These are phyloP conservation scores for Groenewaldozyma tartarivorans DNA, from an alignment of 805 yeast genomes.

Conservation along the genomic window DNA sequence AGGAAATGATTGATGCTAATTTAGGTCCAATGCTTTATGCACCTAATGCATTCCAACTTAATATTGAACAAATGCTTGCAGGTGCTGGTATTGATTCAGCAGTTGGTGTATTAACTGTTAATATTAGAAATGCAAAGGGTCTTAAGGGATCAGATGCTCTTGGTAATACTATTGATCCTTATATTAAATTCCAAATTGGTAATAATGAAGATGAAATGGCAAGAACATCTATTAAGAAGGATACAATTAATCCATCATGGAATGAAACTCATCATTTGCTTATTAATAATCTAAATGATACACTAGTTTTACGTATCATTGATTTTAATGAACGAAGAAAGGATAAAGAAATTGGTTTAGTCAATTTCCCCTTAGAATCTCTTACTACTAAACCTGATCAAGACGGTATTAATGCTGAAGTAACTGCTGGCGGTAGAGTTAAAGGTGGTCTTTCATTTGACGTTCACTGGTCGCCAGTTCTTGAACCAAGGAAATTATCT, in stretches of 20 bases:
- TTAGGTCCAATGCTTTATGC: slow-evolving; percentile 80
- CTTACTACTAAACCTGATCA: slow-evolving; percentile 41
- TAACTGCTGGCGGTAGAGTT: slow-evolving; percentile 73
- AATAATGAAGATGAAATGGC: slow-evolving; percentile 44
- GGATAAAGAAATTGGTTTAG: slow-evolving; percentile 72
- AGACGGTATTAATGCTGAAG: slow-evolving; percentile 41
- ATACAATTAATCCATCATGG: slow-evolving; percentile 72
- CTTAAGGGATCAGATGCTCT: slow-evolving; percentile 59
- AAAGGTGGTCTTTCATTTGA: slow-evolving; percentile 70
- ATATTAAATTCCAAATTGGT: slow-evolving; percentile 59
- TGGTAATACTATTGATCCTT: slow-evolving; percentile 86
- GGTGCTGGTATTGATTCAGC: slow-evolving; percentile 75
- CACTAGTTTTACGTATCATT: slow-evolving; percentile 57
- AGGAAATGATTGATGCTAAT: slow-evolving; percentile 76
- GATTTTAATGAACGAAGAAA: slow-evolving; percentile 73
- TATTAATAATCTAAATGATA: slow-evolving; percentile 69
- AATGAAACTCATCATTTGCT: slow-evolving; percentile 67
- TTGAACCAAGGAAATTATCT: slow-evolving; percentile 40
- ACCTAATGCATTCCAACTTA: slow-evolving; percentile 89
- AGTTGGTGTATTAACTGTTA: slow-evolving; percentile 73
- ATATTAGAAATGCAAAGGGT: slow-evolving; percentile 54
- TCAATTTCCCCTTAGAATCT: slow-evolving; percentile 62
- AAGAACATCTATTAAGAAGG: slow-evolving; percentile 56
- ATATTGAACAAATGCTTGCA: slow-evolving; percentile 80
- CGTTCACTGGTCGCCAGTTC: slow-evolving; percentile 66